These are phyloP conservation scores for Diaporthe sp. DNA, from an alignment of 2,329 filamentous ascomycete genomes.

Conservation along the genomic window DNA sequence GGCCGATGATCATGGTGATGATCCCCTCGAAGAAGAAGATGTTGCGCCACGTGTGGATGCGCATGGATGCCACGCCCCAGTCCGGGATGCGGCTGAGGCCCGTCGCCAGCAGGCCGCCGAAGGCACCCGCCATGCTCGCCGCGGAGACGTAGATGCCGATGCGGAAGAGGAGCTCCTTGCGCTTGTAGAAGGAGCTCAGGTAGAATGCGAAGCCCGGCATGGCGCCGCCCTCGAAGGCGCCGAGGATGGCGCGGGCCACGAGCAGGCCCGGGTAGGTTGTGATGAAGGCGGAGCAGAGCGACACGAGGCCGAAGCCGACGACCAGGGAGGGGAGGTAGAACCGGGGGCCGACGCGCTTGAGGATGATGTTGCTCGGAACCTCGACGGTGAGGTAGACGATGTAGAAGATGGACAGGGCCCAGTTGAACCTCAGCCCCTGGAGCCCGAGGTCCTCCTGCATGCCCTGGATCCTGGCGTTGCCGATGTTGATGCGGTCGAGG, in stretches of 20 bases:
- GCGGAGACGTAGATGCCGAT: slow-evolving; percentile 79
- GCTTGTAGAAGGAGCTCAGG: slow-evolving; percentile 81
- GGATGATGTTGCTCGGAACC: slow-evolving; percentile 72
- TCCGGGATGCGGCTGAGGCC: slow-evolving; percentile 72
- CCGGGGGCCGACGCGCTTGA: slow-evolving; percentile 71
- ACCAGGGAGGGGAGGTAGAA: slow-evolving; percentile 74
- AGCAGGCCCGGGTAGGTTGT: slow-evolving; percentile 73
- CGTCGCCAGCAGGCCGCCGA: slow-evolving; percentile 79
- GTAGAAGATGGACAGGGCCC: slow-evolving; percentile 74
- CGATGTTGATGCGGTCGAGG: slow-evolving; percentile 79
- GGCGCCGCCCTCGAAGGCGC: slow-evolving; percentile 74
- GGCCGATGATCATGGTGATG: slow-evolving; percentile 60
- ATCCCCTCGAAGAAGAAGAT: slow-evolving; percentile 74
- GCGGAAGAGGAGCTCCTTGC: slow-evolving; percentile 76
- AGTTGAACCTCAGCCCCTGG: slow-evolving; percentile 73
- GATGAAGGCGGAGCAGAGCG: slow-evolving; percentile 75
- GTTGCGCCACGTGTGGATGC: slow-evolving; percentile 64
- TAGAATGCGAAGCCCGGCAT: slow-evolving; percentile 77
- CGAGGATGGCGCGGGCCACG: slow-evolving; percentile 74
- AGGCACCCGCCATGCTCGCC: slow-evolving; percentile 76
- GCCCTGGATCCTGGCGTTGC: slow-evolving; percentile 74
- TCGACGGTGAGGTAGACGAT: slow-evolving; percentile 73
- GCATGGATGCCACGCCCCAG: slow-evolving; percentile 57
- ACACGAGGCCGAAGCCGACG: slow-evolving; percentile 72
- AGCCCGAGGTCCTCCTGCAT: slow-evolving; percentile 72